Percentiles rank a stretch among this genome's conserved stretches.
These are phyloP conservation scores for Amesomyces nigricolor DNA, from an alignment of 2,329 filamentous ascomycete genomes.

Conservation along the genomic window DNA sequence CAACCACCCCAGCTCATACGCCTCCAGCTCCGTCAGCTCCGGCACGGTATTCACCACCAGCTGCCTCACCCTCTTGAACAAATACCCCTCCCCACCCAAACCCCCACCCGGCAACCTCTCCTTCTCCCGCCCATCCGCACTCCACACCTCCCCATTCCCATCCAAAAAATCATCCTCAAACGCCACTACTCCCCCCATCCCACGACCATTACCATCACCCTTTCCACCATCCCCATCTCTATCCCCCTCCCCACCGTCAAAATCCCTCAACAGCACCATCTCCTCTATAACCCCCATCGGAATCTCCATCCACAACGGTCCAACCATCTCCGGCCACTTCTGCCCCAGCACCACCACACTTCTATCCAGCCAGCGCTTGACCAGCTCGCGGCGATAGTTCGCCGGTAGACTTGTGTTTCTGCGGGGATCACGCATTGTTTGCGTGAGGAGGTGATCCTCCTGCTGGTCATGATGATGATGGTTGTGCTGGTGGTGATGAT, in stretches of 20 bases:
- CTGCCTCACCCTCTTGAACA: slow-evolving; percentile 8
- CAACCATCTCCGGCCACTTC: background rate
- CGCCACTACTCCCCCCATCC: background rate
- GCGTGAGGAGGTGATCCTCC: too few relatives aligned
- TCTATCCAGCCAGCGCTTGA: background rate
- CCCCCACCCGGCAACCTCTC: background rate
- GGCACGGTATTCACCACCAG: slow-evolving; percentile 8
- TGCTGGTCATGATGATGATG: too few relatives aligned
- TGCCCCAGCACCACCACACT: slow-evolving; percentile 5
- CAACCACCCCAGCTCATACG: background rate
- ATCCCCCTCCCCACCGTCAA: too few relatives aligned
- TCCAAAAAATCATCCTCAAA: slow-evolving; percentile 6
- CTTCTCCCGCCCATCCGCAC: slow-evolving; percentile 2
- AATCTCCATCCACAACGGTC: background rate
- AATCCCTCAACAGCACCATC: slow-evolving; percentile 1
- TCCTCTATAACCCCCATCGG: background rate
- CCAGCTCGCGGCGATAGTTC: slow-evolving; percentile 7
- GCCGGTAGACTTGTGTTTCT: background rate
- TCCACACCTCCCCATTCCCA: background rate
- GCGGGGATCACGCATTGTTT: too few relatives aligned
- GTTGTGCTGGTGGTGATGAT: too few relatives aligned
- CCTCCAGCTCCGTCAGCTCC: background rate
- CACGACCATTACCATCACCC: too few relatives aligned
- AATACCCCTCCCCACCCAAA: background rate
- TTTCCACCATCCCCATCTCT: too few relatives aligned